phyloP scores from a whole-genome alignment of 768 basidiomycete genomes.

The Mycena floridula region DNA sequence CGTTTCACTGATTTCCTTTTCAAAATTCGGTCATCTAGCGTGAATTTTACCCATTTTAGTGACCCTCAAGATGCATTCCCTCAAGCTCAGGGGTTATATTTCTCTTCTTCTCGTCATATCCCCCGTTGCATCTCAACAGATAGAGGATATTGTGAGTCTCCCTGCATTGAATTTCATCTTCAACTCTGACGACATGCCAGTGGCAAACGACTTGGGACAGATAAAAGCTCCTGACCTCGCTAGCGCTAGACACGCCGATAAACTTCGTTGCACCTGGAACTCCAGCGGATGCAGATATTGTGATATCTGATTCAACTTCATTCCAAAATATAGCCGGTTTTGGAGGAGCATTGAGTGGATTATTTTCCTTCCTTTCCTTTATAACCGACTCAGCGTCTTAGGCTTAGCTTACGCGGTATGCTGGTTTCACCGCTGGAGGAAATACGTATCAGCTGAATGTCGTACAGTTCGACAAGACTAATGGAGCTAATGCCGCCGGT shows the following conservation, averaged over 20 bases:
- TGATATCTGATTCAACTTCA: conserved; percentile 44
- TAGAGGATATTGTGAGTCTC: conserved; percentile 44
- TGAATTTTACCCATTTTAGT: too few relatives aligned
- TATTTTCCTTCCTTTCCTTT: conserved; percentile 1
- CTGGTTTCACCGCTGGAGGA: not conserved
- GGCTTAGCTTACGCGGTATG: conserved; percentile 56
- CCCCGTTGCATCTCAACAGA: conserved; percentile 37
- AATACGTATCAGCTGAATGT: conserved; percentile 13
- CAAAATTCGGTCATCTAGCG: too few relatives aligned
- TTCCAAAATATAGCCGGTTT: conserved; percentile 65
- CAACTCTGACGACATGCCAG: conserved; percentile 21
- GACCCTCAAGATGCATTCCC: too few relatives aligned
- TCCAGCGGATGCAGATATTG: conserved; percentile 56
- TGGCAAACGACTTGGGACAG: conserved; percentile 58
- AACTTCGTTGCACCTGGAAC: conserved; percentile 54
- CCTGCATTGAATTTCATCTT: conserved; percentile 1
- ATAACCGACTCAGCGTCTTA: conserved; percentile 69
- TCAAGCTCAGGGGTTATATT: too few relatives aligned
- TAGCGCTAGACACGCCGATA: conserved; percentile 41
- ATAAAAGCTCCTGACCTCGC: conserved; percentile 44
- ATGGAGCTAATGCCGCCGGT: conserved; percentile 22
- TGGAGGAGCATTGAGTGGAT: conserved; percentile 56
- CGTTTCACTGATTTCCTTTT: too few relatives aligned
- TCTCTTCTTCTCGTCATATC: conserved; percentile 9
- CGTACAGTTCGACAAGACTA: conserved; percentile 20